These are phyloP conservation scores for Abrus precatorius DNA, from an alignment of 306 rosid species.

Conservation along the genomic window DNA sequence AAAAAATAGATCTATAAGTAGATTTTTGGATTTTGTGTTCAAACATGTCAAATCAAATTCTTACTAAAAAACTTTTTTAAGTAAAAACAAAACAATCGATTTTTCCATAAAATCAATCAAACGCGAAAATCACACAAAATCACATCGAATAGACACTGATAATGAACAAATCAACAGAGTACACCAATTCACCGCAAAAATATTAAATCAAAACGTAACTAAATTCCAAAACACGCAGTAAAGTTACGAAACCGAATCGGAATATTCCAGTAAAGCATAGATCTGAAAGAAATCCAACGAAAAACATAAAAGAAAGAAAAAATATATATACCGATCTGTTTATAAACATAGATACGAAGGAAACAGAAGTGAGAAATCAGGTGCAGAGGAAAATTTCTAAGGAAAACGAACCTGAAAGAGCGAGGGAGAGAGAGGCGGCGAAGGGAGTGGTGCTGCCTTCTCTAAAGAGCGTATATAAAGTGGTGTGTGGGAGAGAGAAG, in stretches of 20 bases:
- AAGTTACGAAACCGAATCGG: background rate
- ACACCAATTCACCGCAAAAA: background rate
- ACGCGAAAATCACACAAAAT: background rate
- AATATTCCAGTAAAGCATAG: background rate
- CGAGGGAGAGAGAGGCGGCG: conserved; percentile 46
- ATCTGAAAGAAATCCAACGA: background rate
- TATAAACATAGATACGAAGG: background rate
- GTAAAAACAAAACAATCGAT: background rate
- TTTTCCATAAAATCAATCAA: background rate
- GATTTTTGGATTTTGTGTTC: background rate
- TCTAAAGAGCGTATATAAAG: conserved; percentile 22
- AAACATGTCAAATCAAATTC: background rate
- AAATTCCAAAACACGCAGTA: background rate
- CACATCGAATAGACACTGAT: background rate
- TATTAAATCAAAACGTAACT: background rate
- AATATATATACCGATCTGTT: too few species aligned
- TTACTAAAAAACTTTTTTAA: too few species aligned
- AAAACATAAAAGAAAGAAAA: too few species aligned
- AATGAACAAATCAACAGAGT: background rate
- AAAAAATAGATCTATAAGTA: background rate
- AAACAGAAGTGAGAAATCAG: background rate
- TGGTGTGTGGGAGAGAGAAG: background rate
- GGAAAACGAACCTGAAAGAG: conserved; percentile 29
- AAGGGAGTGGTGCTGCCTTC: conserved; percentile 21
- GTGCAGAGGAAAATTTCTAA: background rate